These are phyloP conservation scores for Colletotrichum chrysophilum DNA, from an alignment of 2,329 filamentous ascomycete species.

Conservation along the genomic window DNA sequence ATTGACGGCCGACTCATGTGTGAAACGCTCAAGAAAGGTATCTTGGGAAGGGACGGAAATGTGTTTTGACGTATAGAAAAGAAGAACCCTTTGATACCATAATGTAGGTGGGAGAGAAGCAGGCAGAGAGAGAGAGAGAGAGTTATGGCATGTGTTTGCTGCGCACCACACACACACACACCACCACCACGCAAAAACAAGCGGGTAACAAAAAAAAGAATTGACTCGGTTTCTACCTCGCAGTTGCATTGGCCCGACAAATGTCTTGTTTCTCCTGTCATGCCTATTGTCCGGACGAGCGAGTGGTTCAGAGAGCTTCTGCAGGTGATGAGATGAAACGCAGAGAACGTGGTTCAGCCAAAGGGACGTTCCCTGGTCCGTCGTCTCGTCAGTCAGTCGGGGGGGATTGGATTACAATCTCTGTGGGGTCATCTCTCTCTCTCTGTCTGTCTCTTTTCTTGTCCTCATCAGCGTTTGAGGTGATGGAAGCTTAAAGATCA, in stretches of 20 bases:
- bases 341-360: not conserved
- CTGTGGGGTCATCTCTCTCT: not conserved
- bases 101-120: not conserved
- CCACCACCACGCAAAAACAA: not conserved
- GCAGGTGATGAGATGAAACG: slow-evolving; percentile 20
- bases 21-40: slow-evolving; percentile 4
- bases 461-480: slow-evolving; percentile 20
- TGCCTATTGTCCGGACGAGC: slow-evolving; percentile 11
- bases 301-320: slow-evolving; percentile 10
- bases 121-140: not conserved
- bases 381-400: not conserved
- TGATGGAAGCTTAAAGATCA: slow-evolving; percentile 21
- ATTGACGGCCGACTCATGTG: slow-evolving; percentile 16
- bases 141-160: not conserved
- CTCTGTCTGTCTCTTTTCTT: not conserved
- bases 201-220: not conserved
- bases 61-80: not conserved
- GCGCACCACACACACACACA: not conserved
- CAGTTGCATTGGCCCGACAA: slow-evolving; percentile 10
- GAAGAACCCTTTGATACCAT: slow-evolving; percentile 16
- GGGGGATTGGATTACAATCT: not conserved
- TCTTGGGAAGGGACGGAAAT: not conserved
- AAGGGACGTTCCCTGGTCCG: not conserved
- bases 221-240: slow-evolving; percentile 6
- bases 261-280: slow-evolving; percentile 16